Percentiles rank a stretch among this genome's conserved stretches.
Evolutionary conservation across 192 early-diverging fungal species (phyloP).

Genomic region (Lobulomyces angularis): DNA sequence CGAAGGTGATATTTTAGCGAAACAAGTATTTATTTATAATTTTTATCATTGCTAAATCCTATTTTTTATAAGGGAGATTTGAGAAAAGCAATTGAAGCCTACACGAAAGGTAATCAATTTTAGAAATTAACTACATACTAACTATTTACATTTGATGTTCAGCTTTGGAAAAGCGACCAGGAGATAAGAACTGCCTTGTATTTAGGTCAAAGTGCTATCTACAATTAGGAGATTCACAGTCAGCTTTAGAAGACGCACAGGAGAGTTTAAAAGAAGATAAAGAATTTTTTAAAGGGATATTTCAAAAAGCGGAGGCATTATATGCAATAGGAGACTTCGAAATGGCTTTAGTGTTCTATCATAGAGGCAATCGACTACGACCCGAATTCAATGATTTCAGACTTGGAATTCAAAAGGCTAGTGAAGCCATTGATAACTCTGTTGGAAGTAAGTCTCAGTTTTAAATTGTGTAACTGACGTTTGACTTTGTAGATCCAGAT

Average conservation of each 20-base stretch:
- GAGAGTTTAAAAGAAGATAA: slow-evolving; percentile 24
- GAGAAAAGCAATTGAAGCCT: slow-evolving; percentile 37
- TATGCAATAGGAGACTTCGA: slow-evolving; percentile 53
- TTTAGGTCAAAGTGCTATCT: slow-evolving; percentile 42
- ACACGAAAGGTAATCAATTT: too few relatives aligned
- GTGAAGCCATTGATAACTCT: slow-evolving; percentile 49
- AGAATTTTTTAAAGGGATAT: slow-evolving; percentile 42
- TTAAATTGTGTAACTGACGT: too few relatives aligned
- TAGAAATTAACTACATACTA: too few relatives aligned
- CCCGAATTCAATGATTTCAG: slow-evolving; percentile 48
- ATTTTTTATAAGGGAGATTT: too few relatives aligned
- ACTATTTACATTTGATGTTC: too few relatives aligned
- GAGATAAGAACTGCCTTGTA: slow-evolving; percentile 46
- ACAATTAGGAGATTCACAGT: slow-evolving; percentile 28
- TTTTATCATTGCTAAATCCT: too few relatives aligned
- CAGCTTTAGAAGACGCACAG: slow-evolving; percentile 42
- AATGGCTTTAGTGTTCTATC: slow-evolving; percentile 43
- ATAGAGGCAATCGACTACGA: slow-evolving; percentile 37
- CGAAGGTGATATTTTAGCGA: slow-evolving; percentile 35
- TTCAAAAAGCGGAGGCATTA: slow-evolving; percentile 48
- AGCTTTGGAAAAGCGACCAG: slow-evolving; percentile 35
- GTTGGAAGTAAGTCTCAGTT: too few relatives aligned
- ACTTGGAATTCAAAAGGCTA: slow-evolving; percentile 47
- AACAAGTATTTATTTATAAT: too few relatives aligned
- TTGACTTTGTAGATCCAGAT: too few relatives aligned